These are phyloP conservation scores for Lactarius vividus DNA, from an alignment of 768 basidiomycete genomes.

Conservation along the genomic window DNA sequence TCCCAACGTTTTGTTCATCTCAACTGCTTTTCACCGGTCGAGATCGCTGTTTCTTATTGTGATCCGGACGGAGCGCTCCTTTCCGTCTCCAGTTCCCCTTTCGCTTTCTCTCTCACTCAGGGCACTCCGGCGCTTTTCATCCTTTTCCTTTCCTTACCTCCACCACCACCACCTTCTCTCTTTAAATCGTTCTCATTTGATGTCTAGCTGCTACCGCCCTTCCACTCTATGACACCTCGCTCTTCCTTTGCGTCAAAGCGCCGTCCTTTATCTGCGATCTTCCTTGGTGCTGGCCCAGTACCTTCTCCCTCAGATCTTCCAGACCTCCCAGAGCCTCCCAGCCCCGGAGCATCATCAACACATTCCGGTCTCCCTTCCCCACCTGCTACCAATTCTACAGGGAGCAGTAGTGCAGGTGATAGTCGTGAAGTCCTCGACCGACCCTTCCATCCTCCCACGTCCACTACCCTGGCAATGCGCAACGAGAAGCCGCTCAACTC, in stretches of 20 bases:
- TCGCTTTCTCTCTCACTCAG: constrained; percentile 3
- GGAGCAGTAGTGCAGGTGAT: constrained; percentile 48
- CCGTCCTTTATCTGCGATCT: constrained; percentile 63
- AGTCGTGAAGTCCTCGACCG: constrained; percentile 42
- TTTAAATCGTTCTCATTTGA: constrained; percentile 20
- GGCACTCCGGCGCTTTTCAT: not conserved
- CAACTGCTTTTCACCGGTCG: not conserved
- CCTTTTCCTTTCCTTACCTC: not conserved
- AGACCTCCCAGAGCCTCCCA: constrained; percentile 65
- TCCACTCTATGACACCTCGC: constrained; percentile 49
- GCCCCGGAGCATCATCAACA: constrained; percentile 50
- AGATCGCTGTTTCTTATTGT: constrained; percentile 15
- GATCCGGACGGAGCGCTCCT: constrained; percentile 17
- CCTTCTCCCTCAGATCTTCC: constrained; percentile 35
- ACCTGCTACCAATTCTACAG: constrained; percentile 82
- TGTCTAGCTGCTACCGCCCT: constrained; percentile 17
- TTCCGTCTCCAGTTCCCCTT: constrained; percentile 9
- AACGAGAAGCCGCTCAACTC: constrained; percentile 37
- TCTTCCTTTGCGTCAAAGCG: constrained; percentile 42
- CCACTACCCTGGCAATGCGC: constrained; percentile 38
- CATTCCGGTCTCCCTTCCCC: constrained; percentile 77
- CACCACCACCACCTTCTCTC: not conserved
- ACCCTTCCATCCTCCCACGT: constrained; percentile 34
- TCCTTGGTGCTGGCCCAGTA: constrained; percentile 43
- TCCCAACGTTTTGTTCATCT: constrained; percentile 3